phyloP scores from a whole-genome alignment of 176 grass and related monocot genomes.

The Carex parvula region DNA sequence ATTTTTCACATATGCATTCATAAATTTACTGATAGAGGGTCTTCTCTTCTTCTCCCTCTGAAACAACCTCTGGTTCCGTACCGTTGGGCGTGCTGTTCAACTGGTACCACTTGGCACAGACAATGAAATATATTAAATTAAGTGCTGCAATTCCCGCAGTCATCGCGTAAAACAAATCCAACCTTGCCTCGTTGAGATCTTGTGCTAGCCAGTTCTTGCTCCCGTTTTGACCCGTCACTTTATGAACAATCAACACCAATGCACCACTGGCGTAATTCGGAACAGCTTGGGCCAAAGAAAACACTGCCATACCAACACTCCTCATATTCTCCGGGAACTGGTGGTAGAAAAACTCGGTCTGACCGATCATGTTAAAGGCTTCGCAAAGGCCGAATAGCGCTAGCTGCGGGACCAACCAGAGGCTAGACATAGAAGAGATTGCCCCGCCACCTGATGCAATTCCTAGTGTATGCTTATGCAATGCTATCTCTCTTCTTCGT shows the following conservation, averaged over 20 bases:
- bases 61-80: neutral
- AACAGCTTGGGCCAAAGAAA: conserved; percentile 27
- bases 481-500: conserved; percentile 12
- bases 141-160: conserved; percentile 19
- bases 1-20: neutral
- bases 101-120: conserved; percentile 56
- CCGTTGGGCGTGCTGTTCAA: conserved; percentile 28
- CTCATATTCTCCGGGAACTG: conserved; percentile 77
- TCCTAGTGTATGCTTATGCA: neutral
- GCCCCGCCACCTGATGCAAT: neutral
- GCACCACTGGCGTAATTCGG: conserved; percentile 47
- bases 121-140: conserved; percentile 51
- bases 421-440: conserved; percentile 31
- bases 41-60: neutral
- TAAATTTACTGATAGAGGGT: neutral
- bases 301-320: conserved; percentile 45
- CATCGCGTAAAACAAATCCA: conserved; percentile 62
- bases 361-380: conserved; percentile 47
- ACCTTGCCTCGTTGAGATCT: conserved; percentile 39
- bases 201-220: conserved; percentile 40
- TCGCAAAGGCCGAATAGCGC: conserved; percentile 34
- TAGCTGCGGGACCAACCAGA: conserved; percentile 56
- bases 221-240: conserved; percentile 21
- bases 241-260: conserved; percentile 47
- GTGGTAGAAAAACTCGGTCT: conserved; percentile 60